Conservation (phyloP, 352 stramenopile species). For the Globisporangium paroecandrum region DNA sequence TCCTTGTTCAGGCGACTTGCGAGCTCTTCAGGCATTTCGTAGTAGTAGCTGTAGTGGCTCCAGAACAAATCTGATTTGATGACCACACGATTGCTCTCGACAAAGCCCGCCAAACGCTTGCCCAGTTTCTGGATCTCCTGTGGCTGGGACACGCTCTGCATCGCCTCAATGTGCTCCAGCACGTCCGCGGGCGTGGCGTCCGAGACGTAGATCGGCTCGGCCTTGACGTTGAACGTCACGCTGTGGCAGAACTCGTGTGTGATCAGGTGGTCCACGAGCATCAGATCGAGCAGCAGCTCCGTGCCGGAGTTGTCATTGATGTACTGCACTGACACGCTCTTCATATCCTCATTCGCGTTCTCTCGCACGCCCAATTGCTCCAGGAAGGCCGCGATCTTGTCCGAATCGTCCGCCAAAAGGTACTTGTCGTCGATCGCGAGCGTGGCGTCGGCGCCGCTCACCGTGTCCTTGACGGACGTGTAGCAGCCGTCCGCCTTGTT, state of each 20-base stretch:
- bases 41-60: conserved; percentile 77
- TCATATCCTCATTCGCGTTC: not conserved
- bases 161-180: conserved; percentile 52
- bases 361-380: conserved; percentile 14
- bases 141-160: conserved; percentile 32
- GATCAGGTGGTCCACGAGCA: conserved; percentile 62
- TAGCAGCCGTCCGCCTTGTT: conserved; percentile 80
- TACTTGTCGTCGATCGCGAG: conserved; percentile 57
- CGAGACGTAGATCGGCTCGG: conserved; percentile 77
- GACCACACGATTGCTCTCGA: conserved; percentile 25
- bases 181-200: conserved; percentile 65
- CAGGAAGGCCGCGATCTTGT: conserved; percentile 44
- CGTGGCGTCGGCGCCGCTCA: conserved; percentile 48
- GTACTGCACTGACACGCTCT: conserved; percentile 38
- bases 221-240: conserved; percentile 73
- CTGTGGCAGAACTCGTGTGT: conserved; percentile 41
- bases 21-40: conserved; percentile 48
- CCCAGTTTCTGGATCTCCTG: conserved; percentile 46
- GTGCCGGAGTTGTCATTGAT: conserved; percentile 84
- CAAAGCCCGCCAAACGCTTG: conserved; percentile 32
- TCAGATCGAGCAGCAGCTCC: conserved; percentile 65
- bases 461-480: conserved; percentile 67
- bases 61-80: conserved; percentile 42
- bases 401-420: conserved; percentile 54
- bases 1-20: conserved; percentile 25